These are phyloP conservation scores for Sistotremastrum suecicum DNA, from an alignment of 768 basidiomycete genomes.

Conservation along the genomic window DNA sequence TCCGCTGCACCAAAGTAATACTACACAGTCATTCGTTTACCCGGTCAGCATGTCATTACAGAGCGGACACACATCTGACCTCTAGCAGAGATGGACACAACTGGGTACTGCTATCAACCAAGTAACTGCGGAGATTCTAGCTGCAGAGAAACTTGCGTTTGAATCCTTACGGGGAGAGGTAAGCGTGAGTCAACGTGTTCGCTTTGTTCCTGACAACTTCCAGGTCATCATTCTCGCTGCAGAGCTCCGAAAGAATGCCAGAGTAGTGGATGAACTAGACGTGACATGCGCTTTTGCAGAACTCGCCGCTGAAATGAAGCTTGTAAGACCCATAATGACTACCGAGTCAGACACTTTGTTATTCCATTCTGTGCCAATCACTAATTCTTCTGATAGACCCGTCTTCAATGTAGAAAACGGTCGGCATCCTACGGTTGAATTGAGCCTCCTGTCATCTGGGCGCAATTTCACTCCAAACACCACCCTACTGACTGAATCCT, in stretches of 20 bases:
- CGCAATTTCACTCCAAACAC: slow-evolving; percentile 81
- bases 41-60: slow-evolving; percentile 24
- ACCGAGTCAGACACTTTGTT: slow-evolving; percentile 40
- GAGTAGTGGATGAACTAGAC: slow-evolving; percentile 78
- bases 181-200: slow-evolving; percentile 4
- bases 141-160: slow-evolving; percentile 63
- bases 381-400: slow-evolving; percentile 19
- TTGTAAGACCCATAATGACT: slow-evolving; percentile 54
- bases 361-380: neutral
- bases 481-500: slow-evolving; percentile 40
- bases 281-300: slow-evolving; percentile 69
- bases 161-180: slow-evolving; percentile 56
- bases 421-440: slow-evolving; percentile 87
- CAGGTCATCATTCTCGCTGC: slow-evolving; percentile 50
- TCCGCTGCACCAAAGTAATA: slow-evolving; percentile 42
- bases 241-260: slow-evolving; percentile 57
- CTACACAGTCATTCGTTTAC: slow-evolving; percentile 58
- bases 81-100: slow-evolving; percentile 35
- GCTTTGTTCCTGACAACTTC: neutral
- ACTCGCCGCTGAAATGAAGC: slow-evolving; percentile 64
- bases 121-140: slow-evolving; percentile 33
- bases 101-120: slow-evolving; percentile 58
- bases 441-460: slow-evolving; percentile 60
- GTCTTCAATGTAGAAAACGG: slow-evolving; percentile 62
- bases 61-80: too few relatives aligned